Evolutionary conservation across 2,329 filamentous ascomycete species (phyloP).

Genomic region (Fusarium ramigenum): DNA sequence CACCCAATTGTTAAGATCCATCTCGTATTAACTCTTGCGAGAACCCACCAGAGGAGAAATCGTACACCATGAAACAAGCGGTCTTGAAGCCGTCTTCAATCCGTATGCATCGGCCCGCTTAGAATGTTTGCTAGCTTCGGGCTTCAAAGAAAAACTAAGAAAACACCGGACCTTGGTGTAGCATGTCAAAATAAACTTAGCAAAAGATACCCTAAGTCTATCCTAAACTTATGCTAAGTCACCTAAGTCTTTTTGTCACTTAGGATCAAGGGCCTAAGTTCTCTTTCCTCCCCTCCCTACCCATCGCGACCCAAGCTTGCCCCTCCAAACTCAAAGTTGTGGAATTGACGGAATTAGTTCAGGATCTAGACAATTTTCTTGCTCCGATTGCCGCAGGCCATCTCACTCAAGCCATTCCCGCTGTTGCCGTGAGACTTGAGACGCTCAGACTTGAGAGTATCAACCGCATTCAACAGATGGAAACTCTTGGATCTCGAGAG

Average conservation of each 20-base stretch:
- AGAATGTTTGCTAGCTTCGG: constrained; percentile 26
- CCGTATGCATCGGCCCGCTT: constrained; percentile 25
- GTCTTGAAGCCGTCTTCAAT: constrained; percentile 11
- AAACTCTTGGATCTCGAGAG: background rate
- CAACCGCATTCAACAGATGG: constrained; percentile 1
- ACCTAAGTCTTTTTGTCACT: too few species aligned
- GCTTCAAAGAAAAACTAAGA: constrained; percentile 20
- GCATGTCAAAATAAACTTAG: too few species aligned
- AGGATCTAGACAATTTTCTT: background rate
- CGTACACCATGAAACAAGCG: constrained; percentile 20
- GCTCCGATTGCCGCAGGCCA: background rate
- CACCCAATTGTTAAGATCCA: background rate
- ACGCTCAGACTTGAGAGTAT: background rate
- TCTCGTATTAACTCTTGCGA: background rate
- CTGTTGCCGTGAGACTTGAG: constrained; percentile 4
- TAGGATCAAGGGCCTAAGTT: too few species aligned
- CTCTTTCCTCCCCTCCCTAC: too few species aligned
- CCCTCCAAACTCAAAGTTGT: constrained; percentile 1
- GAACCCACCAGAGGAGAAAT: background rate
- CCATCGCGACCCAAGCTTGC: constrained; percentile 6
- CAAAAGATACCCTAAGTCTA: too few species aligned
- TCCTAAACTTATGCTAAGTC: too few species aligned
- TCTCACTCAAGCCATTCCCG: constrained; percentile 35
- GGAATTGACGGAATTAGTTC: constrained; percentile 25
- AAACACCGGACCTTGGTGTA: too few species aligned